A percentile compares a stretch with the other conserved stretches of the same genome.
phyloP scores from a whole-genome alignment of 2,329 filamentous ascomycete genomes.

The Massarina eburnea region DNA sequence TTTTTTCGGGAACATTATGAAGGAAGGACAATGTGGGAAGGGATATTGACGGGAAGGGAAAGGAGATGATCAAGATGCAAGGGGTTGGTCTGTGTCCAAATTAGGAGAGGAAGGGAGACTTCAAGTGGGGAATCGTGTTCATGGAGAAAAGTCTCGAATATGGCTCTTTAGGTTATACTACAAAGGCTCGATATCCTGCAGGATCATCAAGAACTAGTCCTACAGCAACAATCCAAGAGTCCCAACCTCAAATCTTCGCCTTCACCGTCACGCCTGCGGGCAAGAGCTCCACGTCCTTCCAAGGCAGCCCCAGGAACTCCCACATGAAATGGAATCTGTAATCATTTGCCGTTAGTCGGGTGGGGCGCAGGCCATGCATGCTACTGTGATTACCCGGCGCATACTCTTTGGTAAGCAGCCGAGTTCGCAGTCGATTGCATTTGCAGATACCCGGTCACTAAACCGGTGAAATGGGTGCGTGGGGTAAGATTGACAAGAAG shows the following conservation, averaged over 20 bases:
- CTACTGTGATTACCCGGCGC: too few relatives aligned
- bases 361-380: background rate
- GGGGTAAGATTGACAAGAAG: background rate
- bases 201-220: too few relatives aligned
- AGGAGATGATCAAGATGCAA: too few relatives aligned
- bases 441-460: background rate
- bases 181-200: too few relatives aligned
- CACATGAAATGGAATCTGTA: conserved; percentile 69
- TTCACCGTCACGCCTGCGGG: conserved; percentile 15
- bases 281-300: conserved; percentile 56
- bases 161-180: too few relatives aligned
- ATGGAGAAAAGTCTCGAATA: too few relatives aligned
- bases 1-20: background rate
- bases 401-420: conserved; percentile 17
- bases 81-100: too few relatives aligned
- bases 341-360: conserved; percentile 12
- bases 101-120: too few relatives aligned
- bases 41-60: too few relatives aligned
- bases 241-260: conserved; percentile 32
- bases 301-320: conserved; percentile 64
- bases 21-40: background rate
- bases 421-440: background rate
- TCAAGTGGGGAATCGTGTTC: too few relatives aligned
- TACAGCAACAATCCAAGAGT: background rate
- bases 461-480: too few relatives aligned